phyloP scores from a whole-genome alignment of 192 early-diverging fungal genomes.

The Backusella parvicylindrica region DNA sequence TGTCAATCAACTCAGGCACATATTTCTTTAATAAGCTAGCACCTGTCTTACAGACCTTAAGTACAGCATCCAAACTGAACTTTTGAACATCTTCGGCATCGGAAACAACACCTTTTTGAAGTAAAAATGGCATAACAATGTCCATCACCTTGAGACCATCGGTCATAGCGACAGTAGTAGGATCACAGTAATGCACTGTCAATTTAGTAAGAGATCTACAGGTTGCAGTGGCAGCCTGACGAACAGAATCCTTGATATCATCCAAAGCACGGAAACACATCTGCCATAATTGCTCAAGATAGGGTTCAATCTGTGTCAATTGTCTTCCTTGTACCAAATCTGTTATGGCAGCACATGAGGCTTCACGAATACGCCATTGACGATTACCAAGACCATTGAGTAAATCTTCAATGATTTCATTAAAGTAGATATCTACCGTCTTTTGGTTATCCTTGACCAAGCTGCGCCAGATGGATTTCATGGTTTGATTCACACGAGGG shows the following conservation, averaged over 20 bases:
- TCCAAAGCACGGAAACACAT: constrained; percentile 91
- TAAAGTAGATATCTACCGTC: constrained; percentile 71
- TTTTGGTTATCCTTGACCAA: constrained; percentile 69
- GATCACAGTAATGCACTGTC: constrained; percentile 87
- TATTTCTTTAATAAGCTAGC: constrained; percentile 71
- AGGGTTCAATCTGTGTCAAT: constrained; percentile 66
- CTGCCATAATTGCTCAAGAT: constrained; percentile 80
- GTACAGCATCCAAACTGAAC: constrained; percentile 76
- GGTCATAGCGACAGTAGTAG: constrained; percentile 46
- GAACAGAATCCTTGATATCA: constrained; percentile 93
- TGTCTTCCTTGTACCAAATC: constrained; percentile 69
- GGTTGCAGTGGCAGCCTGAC: constrained; percentile 73
- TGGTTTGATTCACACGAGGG: constrained; percentile 77
- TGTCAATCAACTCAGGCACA: constrained; percentile 66
- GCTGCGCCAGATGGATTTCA: constrained; percentile 88
- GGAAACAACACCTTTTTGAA: constrained; percentile 70
- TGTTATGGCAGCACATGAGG: constrained; percentile 68
- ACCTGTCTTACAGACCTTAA: constrained; percentile 79
- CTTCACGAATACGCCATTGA: constrained; percentile 85
- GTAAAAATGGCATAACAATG: constrained; percentile 85
- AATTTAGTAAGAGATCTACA: constrained; percentile 77
- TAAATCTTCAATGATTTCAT: constrained; percentile 78
- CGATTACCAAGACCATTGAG: constrained; percentile 74
- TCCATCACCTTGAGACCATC: constrained; percentile 73
- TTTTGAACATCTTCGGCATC: constrained; percentile 84